Conservation (phyloP, 148 eudicot species). For the Polygonum aviculare region DNA sequence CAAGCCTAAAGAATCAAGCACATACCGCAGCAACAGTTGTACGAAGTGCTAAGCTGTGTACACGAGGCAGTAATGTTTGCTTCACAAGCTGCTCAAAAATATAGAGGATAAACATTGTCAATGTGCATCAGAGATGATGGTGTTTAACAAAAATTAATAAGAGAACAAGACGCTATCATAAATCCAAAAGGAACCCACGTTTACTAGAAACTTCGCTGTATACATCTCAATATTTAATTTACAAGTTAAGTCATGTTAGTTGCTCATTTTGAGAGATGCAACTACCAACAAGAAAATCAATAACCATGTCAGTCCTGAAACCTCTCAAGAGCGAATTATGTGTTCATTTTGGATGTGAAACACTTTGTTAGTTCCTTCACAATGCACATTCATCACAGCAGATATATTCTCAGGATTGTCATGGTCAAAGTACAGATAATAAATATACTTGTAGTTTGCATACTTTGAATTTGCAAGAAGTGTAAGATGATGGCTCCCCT, state of each 20-base stretch:
- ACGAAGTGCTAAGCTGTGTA: constrained; percentile 88
- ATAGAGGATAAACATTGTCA: background rate
- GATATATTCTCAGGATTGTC: background rate
- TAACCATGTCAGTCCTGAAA: background rate
- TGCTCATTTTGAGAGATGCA: background rate
- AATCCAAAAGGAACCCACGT: background rate
- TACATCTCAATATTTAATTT: background rate
- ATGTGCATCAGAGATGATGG: background rate
- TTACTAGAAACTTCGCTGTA: background rate
- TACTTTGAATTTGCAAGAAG: background rate
- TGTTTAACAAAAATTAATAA: background rate
- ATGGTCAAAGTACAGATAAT: background rate
- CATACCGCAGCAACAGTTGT: constrained; percentile 98
- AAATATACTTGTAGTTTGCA: background rate
- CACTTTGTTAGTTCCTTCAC: background rate
- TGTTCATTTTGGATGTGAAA: background rate
- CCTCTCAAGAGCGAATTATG: background rate
- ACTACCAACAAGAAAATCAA: background rate
- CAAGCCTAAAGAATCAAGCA: background rate
- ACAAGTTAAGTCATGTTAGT: background rate
- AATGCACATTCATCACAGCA: background rate
- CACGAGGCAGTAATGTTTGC: constrained; percentile 78
- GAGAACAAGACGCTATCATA: background rate
- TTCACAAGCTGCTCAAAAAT: constrained; percentile 54
- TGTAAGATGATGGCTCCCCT: background rate